Evolutionary conservation across 768 basidiomycete genomes (phyloP).

Genomic region (Phlegmacium glaucopus): DNA sequence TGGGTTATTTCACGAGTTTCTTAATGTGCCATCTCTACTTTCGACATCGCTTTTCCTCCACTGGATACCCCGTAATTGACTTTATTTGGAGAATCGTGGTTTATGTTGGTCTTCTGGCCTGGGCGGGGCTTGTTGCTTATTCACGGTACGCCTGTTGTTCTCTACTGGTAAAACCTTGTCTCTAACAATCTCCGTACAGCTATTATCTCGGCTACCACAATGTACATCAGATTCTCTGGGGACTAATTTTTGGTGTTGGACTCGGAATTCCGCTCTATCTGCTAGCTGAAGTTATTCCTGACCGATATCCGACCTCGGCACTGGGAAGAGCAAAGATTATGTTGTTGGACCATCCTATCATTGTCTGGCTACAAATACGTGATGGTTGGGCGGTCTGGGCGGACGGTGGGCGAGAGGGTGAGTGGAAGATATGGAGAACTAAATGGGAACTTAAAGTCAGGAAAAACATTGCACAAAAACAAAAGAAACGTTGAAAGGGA

Average conservation of each 20-base stretch:
- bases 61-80: slow-evolving; percentile 51
- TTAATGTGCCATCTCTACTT: slow-evolving; percentile 69
- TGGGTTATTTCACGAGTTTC: slow-evolving; percentile 85
- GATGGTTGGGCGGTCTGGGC: slow-evolving; percentile 83
- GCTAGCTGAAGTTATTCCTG: slow-evolving; percentile 56
- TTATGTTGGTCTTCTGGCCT: slow-evolving; percentile 47
- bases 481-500: slow-evolving; percentile 11
- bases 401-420: slow-evolving; percentile 72
- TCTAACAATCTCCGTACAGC: slow-evolving; percentile 31
- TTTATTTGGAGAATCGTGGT: slow-evolving; percentile 41
- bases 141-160: slow-evolving; percentile 52
- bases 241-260: slow-evolving; percentile 56
- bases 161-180: background rate
- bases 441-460: slow-evolving; percentile 55
- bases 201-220: slow-evolving; percentile 74
- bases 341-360: slow-evolving; percentile 54
- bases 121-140: slow-evolving; percentile 70
- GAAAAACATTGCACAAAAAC: slow-evolving; percentile 16
- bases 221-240: slow-evolving; percentile 71
- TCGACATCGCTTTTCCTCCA: slow-evolving; percentile 56
- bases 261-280: slow-evolving; percentile 56
- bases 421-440: slow-evolving; percentile 65
- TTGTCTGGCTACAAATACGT: slow-evolving; percentile 64
- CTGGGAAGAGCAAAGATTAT: slow-evolving; percentile 47
- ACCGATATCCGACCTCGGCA: slow-evolving; percentile 45